These are phyloP conservation scores for Talaromyces thailandensis DNA, from an alignment of 495 filamentous ascomycete species.

Conservation along the genomic window DNA sequence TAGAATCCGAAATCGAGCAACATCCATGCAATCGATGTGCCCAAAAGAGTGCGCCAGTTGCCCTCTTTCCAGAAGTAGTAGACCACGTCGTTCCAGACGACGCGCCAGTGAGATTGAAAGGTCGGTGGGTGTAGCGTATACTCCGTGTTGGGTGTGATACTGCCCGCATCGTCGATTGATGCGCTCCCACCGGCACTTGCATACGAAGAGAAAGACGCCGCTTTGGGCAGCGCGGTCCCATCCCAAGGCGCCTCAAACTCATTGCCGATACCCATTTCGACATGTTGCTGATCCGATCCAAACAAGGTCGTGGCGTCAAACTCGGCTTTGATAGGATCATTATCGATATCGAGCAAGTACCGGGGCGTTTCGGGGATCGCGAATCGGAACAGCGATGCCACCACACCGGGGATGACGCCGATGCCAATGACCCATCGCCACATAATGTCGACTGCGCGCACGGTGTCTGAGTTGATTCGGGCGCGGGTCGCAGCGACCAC, in stretches of 20 bases:
- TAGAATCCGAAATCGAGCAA: constrained; percentile 50
- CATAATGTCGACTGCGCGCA: constrained; percentile 32
- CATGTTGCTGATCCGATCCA: constrained; percentile 10
- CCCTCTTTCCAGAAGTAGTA: constrained; percentile 42
- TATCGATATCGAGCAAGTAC: constrained; percentile 44
- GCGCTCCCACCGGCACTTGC: neutral
- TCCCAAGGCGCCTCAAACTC: constrained; percentile 1
- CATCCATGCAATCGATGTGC: constrained; percentile 41
- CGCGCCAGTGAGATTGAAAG: constrained; percentile 35
- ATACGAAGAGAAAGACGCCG: neutral
- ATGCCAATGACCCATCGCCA: constrained; percentile 56
- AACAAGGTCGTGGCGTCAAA: constrained; percentile 37
- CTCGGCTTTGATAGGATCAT: constrained; percentile 35
- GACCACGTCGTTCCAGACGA: constrained; percentile 30
- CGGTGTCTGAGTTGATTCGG: constrained; percentile 21
- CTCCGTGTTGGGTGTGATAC: constrained; percentile 12
- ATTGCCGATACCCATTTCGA: neutral
- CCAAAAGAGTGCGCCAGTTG: constrained; percentile 43
- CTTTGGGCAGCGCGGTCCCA: neutral
- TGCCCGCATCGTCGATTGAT: constrained; percentile 14
- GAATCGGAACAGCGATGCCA: constrained; percentile 50
- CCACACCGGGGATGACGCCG: constrained; percentile 49
- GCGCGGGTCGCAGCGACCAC: constrained; percentile 29
- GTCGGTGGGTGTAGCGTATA: constrained; percentile 24
- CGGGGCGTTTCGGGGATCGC: constrained; percentile 55